Base-by-base conservation (phyloP, 371 early-diverging fungal species). In the Mortierella sp. region DNA sequence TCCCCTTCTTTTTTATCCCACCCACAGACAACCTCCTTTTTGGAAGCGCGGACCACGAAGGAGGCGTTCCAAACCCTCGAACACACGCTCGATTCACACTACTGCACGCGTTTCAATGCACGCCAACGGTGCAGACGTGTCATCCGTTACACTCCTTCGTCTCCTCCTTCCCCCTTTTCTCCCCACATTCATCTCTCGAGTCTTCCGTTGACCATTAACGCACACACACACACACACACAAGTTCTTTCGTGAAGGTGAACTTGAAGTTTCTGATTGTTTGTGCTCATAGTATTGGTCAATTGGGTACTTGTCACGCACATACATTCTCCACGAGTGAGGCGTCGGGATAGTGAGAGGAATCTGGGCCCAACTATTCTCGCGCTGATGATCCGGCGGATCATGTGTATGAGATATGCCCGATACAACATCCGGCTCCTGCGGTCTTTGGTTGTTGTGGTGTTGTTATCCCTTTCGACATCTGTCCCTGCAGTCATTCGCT, bases 271-370 rank as follows among this genome's bases (percentile, higher is more conserved):
- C 52, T 60, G 28, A 51, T 60, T 46, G 53, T 52, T 60, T 52
- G 43, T 49, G 34, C 16, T 1, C 30, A 18, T 54, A 42, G 57
- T 56, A 27, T 58, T 49, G 34, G 34, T 34, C 34, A 34, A 34
- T 34, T 26, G 41, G 58, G 47, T 21, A 28, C 8, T 30, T 49
- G n/a, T 58, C 58, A 58, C 49, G 58, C 58, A 58, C 58, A 49
- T 39, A 48, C 13, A 16, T 31, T 19, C 19, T 38, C 13, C 7
- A 43, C 10, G 34, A 34, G 34, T 10, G 34, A 34, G 34, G 34
- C 10, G 34, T 34, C 34, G 4, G 10, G 34, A 34, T 7, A 10
- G 51, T 1, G 18, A 12, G 4, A 16, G 4, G 51, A 16, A 30
- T 50, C 30, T 46, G 21, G 38, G 34, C 58, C 49, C 39, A 34